Evolutionary conservation across 2,329 filamentous ascomycete species (phyloP), one percentile per base, ranked within the genome.

Genomic region (Mariannaea elegans): DNA sequence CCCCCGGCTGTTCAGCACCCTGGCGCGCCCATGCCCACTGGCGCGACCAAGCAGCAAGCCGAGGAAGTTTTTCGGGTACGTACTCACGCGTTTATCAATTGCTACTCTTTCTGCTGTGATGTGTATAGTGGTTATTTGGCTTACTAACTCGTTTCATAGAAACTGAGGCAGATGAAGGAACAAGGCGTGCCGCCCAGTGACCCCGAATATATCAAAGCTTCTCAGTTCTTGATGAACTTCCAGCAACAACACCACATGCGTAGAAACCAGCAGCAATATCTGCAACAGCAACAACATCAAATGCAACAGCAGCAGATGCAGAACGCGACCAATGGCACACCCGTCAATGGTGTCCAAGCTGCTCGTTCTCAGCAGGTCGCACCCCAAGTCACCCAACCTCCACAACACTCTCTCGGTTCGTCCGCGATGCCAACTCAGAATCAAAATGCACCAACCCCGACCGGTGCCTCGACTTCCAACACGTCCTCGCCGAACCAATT

Each of bases 121-220:
- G 45, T 18, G 12, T 45, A 41, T 23, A n/a, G 32, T 24, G 21
- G 2, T 49, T 19, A 45, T 50, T 27, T 4, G 21, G n/a, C n/a
- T 57, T 67, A 56, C 67, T 71, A 56, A 68, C 62, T 8, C 38
- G 16, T 50, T 12, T 23, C 54, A 7, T 71, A 97, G 94, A 93
- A 92, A 84, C 95, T 91, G 66, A 90, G 91, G 73, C 87, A 92
- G 75, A 93, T 98, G 91, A 95, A 94, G 78, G 86, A 91, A 56
- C 85, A 90, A 70, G 94, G 94, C 67, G 90, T 96, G 21, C 87
- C 92, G 38, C 84, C 88, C 56, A 90, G 85, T 56, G 93, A 98
- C 71, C 94, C 94, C 44, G 94, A 98, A 75, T 94, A 90, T 71
- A 84, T 94, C 71, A 96, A 95, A 78, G 86, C 89, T 29, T 89